Conservation (phyloP, 2,329 filamentous ascomycete species). For the Didymella pomorum region DNA sequence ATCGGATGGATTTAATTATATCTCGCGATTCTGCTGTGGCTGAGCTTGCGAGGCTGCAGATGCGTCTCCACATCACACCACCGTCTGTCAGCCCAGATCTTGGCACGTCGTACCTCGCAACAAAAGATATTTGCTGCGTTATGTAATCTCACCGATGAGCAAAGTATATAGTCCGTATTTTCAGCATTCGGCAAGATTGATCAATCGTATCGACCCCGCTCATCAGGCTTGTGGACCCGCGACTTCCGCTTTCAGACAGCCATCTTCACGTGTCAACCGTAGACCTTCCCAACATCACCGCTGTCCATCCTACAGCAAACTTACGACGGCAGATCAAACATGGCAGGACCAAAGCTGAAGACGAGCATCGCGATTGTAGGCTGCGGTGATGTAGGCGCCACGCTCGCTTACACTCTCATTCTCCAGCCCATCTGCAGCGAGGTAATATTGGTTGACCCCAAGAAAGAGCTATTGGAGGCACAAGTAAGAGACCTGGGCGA, state of each 20-base stretch:
- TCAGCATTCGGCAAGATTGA: neutral
- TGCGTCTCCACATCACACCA: slow-evolving; percentile 30
- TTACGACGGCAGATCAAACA: slow-evolving; percentile 3
- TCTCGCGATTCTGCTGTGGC: slow-evolving; percentile 8
- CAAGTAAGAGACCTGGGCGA: slow-evolving; percentile 64
- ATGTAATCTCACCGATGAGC: slow-evolving; percentile 7
- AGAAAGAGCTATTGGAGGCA: slow-evolving; percentile 56
- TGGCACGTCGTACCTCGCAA: slow-evolving; percentile 21
- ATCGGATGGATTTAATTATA: neutral
- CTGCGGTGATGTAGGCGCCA: slow-evolving; percentile 61
- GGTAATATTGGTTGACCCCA: slow-evolving; percentile 63
- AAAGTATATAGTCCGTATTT: slow-evolving; percentile 14
- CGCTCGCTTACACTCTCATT: slow-evolving; percentile 61
- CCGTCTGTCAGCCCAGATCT: slow-evolving; percentile 29
- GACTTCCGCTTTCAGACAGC: slow-evolving; percentile 12
- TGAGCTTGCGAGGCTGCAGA: slow-evolving; percentile 16
- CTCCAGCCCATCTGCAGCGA: slow-evolving; percentile 60
- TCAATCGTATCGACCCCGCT: neutral
- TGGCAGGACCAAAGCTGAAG: slow-evolving; percentile 43
- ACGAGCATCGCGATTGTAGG: slow-evolving; percentile 60
- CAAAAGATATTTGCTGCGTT: slow-evolving; percentile 1
- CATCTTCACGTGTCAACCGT: slow-evolving; percentile 6
- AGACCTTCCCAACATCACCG: neutral
- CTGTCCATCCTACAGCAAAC: neutral
- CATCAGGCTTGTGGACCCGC: neutral